These are phyloP conservation scores for Neofusicoccum ribis DNA, from an alignment of 2,329 filamentous ascomycete genomes.

Conservation along the genomic window DNA sequence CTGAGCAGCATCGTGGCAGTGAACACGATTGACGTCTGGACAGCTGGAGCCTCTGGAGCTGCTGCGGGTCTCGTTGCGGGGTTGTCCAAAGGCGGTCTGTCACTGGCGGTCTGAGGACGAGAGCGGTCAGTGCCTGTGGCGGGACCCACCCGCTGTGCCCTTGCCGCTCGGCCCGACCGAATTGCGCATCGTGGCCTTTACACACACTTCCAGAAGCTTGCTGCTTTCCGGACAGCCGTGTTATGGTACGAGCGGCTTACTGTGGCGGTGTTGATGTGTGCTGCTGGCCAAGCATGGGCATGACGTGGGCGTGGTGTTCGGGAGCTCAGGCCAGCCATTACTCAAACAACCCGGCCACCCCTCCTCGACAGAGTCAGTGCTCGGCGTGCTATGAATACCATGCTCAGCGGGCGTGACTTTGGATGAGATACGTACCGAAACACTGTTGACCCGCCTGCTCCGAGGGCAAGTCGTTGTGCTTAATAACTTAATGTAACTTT, in stretches of 20 bases:
- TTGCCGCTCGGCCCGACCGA: conserved; percentile 15
- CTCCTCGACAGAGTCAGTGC: too few species aligned
- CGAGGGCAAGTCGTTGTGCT: too few species aligned
- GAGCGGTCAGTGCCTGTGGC: conserved; percentile 3
- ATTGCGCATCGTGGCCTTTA: conserved; percentile 10
- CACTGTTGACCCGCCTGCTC: too few species aligned
- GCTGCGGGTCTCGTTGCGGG: conserved; percentile 6
- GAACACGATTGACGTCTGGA: conserved; percentile 3
- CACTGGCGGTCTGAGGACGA: neutral
- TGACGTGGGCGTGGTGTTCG: neutral
- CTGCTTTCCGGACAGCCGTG: conserved; percentile 1
- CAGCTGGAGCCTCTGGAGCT: conserved; percentile 7
- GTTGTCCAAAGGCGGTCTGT: conserved; percentile 2
- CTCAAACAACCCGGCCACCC: neutral
- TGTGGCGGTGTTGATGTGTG: conserved; percentile 6
- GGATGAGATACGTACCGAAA: too few species aligned
- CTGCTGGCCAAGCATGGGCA: neutral
- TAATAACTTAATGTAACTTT: too few species aligned
- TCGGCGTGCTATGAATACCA: too few species aligned
- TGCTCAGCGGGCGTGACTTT: too few species aligned
- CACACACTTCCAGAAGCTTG: neutral
- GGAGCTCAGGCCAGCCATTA: neutral
- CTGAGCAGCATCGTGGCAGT: conserved; percentile 10
- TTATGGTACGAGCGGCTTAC: neutral
- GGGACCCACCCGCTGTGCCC: neutral